Evolutionary conservation across 73 alveolate genomes (phyloP).

Genomic region (Paramecium bursaria): DNA sequence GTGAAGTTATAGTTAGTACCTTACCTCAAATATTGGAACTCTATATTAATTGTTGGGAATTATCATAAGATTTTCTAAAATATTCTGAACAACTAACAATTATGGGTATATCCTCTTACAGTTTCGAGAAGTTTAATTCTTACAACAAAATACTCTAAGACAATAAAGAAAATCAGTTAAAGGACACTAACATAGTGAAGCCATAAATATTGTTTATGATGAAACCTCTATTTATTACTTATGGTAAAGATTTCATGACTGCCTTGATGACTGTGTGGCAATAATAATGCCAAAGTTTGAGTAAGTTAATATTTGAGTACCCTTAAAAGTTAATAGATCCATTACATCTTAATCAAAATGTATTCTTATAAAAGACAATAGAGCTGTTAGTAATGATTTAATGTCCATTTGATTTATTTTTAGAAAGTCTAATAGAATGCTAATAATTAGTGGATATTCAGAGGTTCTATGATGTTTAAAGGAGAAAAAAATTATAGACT

Average conservation of each 20-base stretch:
- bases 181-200: constrained; percentile 61
- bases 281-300: background rate
- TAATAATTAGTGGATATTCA: constrained; percentile 30
- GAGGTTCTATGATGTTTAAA: constrained; percentile 44
- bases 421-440: constrained; percentile 51
- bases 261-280: constrained; percentile 56
- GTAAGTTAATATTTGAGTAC: constrained; percentile 12
- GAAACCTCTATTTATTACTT: constrained; percentile 61
- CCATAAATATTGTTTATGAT: constrained; percentile 58
- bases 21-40: constrained; percentile 56
- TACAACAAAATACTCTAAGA: constrained; percentile 58
- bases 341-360: constrained; percentile 36
- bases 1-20: constrained; percentile 49
- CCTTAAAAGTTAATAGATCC: constrained; percentile 32
- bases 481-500: constrained; percentile 56
- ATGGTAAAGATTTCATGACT: constrained; percentile 55
- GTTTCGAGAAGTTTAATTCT: constrained; percentile 58
- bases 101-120: constrained; percentile 60
- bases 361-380: constrained; percentile 60
- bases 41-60: constrained; percentile 63
- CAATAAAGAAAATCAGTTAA: constrained; percentile 2
- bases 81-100: constrained; percentile 50
- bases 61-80: constrained; percentile 33
- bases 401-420: constrained; percentile 58
- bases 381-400: constrained; percentile 53